Evolutionary conservation across 2,329 filamentous ascomycete genomes (phyloP), one percentile per base, ranked within the genome.

Genomic region (Orbilia blumenaviensis): DNA sequence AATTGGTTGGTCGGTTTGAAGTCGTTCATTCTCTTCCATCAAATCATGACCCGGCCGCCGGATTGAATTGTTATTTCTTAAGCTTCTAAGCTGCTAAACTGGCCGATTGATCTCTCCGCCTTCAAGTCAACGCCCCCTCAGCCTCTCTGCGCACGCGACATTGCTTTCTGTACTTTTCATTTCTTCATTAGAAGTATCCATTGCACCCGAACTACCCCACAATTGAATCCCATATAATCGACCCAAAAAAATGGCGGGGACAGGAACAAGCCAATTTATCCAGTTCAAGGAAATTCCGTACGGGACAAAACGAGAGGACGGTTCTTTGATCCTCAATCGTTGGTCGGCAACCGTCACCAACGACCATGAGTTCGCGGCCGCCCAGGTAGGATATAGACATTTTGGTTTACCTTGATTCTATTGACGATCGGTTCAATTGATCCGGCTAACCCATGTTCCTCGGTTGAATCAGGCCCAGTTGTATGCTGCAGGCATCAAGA

Each of bases 361-460:
- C 68, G 91, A 87, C 67, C 92, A 97, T 89, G 93, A 97, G 83
- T 96, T 92, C 80, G 94, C 94, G 0, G 94, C 92, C 27, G 93
- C 94, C 52, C 92, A 96, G 87, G 92, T 92, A n/a, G n/a, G n/a
- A n/a, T n/a, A n/a, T n/a, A n/a, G n/a, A 83, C 72, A 83, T 77
- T 27, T 34, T 34, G 18, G 1, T 63, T 34, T 14, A 18, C 27
- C 27, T 36, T 23, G 25, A 25, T 56, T 68, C 42, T 25, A 5
- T 41, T 9, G 23, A 25, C 41, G 25, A 10, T 66, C 23, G 50
- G 56, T 69, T 46, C 23, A 14, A 23, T 38, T 54, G 14, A 63
- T 66, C 27, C 72, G 52, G 48, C 56, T 75, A 75, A 67, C 36
- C 52, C 58, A 62, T n/a, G 42, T 48, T 25, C 18, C 16, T 54